Base-by-base conservation (phyloP, 352 stramenopile genomes). In the Pythium apleroticum region DNA sequence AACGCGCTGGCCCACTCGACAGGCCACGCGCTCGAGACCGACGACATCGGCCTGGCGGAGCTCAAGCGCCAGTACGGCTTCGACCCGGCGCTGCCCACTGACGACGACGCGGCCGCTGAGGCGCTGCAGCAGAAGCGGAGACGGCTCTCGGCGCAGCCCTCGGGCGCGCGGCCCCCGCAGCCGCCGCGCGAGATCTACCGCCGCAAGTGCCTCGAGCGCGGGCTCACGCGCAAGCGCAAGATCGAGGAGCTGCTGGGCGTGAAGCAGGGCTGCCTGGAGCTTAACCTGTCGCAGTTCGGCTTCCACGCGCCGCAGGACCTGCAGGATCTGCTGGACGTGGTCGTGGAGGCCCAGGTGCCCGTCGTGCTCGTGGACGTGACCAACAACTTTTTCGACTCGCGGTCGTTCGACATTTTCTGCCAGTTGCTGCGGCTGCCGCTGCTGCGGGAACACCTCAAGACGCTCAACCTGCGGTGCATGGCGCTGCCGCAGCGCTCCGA, bases 31-130 rank as follows among this genome's bases (percentile, higher is more conserved):
- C 62, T 69, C n/a, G 62, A 69, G 33, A 33, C 45, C 14, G 24
- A 43, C 35, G 54, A 89, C 43, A 68, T 89, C 27, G 80, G 83
- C 8, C 75, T 91, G 31, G 69, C 71, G 20, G 80, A 85, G 50
- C 80, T 91, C 35, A 91, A 90, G 62, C 77, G 83, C 19, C 75
- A 83, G 60, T 88, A 79, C 63, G 83, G 83, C 5, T 90, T 85
- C 62, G 66, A 79, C 43, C 46, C 78, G 72, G 77, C 39, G 46
- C 53, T 1, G 53, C 22, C 14, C 5, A 20, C 12, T 9, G 15
- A 52, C n/a, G 57, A 77, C 4, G 50, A 73, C 6, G n/a, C n/a
- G n/a, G 55, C 74, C n/a, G 49, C 22, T 15, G 41, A 28, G 19
- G 43, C 48, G 30, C 63, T 27, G 52, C 9, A 24, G 2, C 52